These are phyloP conservation scores for Mortierella hygrophila DNA, from an alignment of 192 early-diverging fungal genomes.

Conservation along the genomic window DNA sequence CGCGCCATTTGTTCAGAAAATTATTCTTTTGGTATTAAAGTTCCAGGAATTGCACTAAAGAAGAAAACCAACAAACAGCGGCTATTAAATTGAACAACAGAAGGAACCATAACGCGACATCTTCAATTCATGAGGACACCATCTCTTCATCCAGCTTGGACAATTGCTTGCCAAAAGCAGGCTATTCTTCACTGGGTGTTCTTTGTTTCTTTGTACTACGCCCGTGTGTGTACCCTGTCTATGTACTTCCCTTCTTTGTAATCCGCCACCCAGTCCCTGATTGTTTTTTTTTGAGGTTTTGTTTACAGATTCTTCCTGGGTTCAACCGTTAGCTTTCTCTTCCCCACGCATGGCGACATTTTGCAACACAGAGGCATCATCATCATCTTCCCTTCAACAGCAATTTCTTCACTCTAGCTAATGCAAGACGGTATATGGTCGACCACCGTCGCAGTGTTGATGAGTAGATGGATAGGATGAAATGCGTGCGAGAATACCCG, in stretches of 20 bases:
- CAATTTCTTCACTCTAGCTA: too few species aligned
- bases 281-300: background rate
- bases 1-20: background rate
- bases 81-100: background rate
- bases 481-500: too few species aligned
- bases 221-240: background rate
- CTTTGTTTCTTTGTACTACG: background rate
- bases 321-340: background rate
- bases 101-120: slow-evolving; percentile 24
- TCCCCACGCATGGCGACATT: slow-evolving; percentile 7
- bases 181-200: background rate
- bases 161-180: slow-evolving; percentile 20
- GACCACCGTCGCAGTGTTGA: too few species aligned
- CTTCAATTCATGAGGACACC: slow-evolving; percentile 22
- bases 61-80: background rate
- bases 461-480: too few species aligned
- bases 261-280: background rate
- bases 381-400: background rate
- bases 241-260: background rate
- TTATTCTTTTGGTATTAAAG: background rate
- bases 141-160: background rate
- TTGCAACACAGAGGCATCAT: slow-evolving; percentile 2
- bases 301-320: background rate
- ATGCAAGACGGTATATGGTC: too few species aligned
- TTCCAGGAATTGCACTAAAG: background rate